Percentiles rank a stretch among this genome's conserved stretches.
These are phyloP conservation scores for Agaricales sp. DNA, from an alignment of 1,284 basidiomycete species.

Conservation along the genomic window DNA sequence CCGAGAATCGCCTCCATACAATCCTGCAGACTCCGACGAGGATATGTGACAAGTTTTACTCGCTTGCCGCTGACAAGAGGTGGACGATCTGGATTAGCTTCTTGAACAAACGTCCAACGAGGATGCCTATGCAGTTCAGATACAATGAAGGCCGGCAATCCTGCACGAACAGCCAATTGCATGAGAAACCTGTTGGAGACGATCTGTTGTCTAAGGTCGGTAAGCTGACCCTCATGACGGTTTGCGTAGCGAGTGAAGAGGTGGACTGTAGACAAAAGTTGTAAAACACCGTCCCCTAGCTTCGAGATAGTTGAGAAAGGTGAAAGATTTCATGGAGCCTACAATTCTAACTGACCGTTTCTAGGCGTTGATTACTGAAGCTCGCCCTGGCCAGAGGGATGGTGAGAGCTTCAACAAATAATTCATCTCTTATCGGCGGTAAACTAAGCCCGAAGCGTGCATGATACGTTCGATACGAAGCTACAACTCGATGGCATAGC, in stretches of 20 bases:
- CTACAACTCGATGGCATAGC: constrained; percentile 55
- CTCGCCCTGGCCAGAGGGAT: constrained; percentile 50
- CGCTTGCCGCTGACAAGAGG: constrained; percentile 16
- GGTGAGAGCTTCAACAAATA: constrained; percentile 64
- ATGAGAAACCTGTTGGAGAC: constrained; percentile 65
- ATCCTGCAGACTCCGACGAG: constrained; percentile 69
- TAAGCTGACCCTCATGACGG: constrained; percentile 75
- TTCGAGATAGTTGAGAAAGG: background rate
- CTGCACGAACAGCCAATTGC: constrained; percentile 49
- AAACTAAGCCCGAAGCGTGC: constrained; percentile 43
- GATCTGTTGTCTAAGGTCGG: constrained; percentile 46
- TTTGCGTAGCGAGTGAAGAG: constrained; percentile 65
- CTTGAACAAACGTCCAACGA: constrained; percentile 38
- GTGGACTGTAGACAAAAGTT: constrained; percentile 66
- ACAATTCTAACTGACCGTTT: constrained; percentile 33
- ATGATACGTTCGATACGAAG: constrained; percentile 47
- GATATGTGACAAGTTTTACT: constrained; percentile 29
- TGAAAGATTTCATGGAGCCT: background rate
- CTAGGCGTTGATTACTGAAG: constrained; percentile 74
- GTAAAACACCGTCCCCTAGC: constrained; percentile 73
- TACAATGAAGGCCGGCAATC: constrained; percentile 53
- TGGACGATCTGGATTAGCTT: background rate
- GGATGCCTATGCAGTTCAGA: constrained; percentile 44
- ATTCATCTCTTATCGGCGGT: constrained; percentile 43
- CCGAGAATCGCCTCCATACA: constrained; percentile 79